A percentile compares a stretch with the other conserved stretches of the same genome.
These are phyloP conservation scores for Camelina hispida DNA, from an alignment of 345 rosid species.

Conservation along the genomic window DNA sequence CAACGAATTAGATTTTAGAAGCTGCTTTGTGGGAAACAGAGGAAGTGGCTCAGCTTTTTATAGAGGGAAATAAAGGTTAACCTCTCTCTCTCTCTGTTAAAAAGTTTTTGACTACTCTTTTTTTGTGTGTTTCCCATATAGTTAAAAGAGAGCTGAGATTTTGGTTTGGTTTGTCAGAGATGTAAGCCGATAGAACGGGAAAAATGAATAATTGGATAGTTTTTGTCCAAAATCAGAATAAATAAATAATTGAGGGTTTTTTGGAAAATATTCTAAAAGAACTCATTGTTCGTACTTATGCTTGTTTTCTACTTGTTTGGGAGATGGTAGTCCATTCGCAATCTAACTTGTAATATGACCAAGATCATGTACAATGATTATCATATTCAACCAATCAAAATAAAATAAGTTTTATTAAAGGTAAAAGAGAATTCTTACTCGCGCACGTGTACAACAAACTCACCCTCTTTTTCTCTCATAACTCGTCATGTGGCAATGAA, in stretches of 20 bases:
- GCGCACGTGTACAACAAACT: no score
- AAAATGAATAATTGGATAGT: background rate
- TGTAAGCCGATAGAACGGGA: background rate
- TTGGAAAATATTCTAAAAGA: background rate
- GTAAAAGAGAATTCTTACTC: no score
- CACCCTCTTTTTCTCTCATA: no score
- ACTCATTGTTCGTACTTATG: conserved; percentile 19
- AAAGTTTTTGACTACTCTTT: conserved; percentile 20
- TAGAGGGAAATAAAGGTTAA: conserved; percentile 52
- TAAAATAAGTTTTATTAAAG: no score
- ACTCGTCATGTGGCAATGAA: no score
- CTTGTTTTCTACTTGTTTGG: conserved; percentile 27
- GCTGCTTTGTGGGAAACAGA: conserved; percentile 51
- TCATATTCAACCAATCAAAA: no score
- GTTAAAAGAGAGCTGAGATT: conserved; percentile 8
- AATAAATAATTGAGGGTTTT: background rate
- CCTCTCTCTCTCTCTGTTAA: conserved; percentile 18
- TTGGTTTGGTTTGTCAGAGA: background rate
- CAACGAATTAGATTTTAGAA: conserved; percentile 41
- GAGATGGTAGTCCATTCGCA: conserved; percentile 44
- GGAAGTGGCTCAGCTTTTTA: conserved; percentile 55
- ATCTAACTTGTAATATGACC: no score
- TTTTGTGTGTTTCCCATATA: conserved; percentile 26
- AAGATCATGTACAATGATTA: no score
- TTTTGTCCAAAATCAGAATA: background rate